Conservation (phyloP, 2,329 filamentous ascomycete species). For the Thermomyces lanuginosus region DNA sequence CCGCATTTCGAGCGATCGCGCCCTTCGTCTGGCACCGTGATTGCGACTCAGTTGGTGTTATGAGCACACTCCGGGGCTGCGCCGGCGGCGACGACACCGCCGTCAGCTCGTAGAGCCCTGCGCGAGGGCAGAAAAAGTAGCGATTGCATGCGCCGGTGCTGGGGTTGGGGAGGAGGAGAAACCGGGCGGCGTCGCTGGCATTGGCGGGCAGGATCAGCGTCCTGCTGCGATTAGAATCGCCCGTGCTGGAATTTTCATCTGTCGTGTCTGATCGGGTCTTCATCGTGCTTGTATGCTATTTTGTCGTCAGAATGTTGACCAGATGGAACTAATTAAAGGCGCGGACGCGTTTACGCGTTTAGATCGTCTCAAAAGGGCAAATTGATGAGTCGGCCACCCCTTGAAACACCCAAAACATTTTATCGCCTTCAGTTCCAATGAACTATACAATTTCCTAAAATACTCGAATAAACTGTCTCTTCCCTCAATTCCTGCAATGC, state of each 20-base stretch:
- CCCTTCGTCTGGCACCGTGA: constrained; percentile 16
- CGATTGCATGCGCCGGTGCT: constrained; percentile 31
- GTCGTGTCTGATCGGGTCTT: constrained; percentile 17
- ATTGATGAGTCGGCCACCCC: no score
- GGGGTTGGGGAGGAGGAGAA: constrained; percentile 41
- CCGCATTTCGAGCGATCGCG: constrained; percentile 48
- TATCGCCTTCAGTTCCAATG: no score
- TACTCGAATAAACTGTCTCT: no score
- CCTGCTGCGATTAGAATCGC: constrained; percentile 26
- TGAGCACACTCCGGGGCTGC: constrained; percentile 39
- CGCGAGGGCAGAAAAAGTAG: constrained; percentile 43
- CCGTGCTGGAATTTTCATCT: constrained; percentile 6
- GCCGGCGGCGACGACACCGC: constrained; percentile 36
- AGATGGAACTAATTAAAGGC: no score
- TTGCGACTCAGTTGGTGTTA: constrained; percentile 20
- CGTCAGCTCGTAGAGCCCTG: constrained; percentile 46
- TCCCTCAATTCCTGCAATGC: no score
- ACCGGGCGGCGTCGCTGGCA: constrained; percentile 35
- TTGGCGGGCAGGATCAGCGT: constrained; percentile 42
- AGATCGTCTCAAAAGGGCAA: no score
- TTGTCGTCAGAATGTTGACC: no score
- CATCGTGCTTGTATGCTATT: no score
- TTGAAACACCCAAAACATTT: no score
- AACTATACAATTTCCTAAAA: no score
- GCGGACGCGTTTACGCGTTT: no score